phyloP scores from a whole-genome alignment of 106 monocot genomes.

The Dactylorhiza incarnata region DNA sequence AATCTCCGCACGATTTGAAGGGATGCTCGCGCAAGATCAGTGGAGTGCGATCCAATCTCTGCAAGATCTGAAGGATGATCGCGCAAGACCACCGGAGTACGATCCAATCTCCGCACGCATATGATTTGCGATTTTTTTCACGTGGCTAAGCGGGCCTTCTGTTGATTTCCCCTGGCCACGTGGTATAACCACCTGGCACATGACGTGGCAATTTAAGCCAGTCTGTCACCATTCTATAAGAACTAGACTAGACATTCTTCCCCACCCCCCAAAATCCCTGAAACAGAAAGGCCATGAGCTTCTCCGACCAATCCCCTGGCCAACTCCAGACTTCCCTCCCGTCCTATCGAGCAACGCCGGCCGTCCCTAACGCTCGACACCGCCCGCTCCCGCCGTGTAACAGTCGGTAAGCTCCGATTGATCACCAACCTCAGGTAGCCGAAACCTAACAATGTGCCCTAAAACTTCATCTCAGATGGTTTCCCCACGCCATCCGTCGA shows the following conservation, averaged over 20 bases:
- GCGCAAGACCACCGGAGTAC: too few species aligned
- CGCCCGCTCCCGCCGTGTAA: neutral
- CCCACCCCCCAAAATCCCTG: neutral
- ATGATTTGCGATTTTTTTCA: too few species aligned
- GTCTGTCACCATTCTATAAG: neutral
- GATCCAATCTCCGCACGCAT: too few species aligned
- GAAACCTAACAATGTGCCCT: neutral
- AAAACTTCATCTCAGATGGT: slow-evolving; percentile 1
- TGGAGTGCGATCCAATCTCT: too few species aligned
- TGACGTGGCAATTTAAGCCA: neutral
- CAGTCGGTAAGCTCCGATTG: neutral
- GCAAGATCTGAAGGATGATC: too few species aligned
- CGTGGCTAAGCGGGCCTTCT: too few species aligned
- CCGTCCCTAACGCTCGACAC: neutral
- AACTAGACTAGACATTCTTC: neutral
- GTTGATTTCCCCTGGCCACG: too few species aligned
- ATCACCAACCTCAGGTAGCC: neutral
- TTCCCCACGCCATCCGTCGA: neutral
- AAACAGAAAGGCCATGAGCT: neutral
- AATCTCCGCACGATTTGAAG: too few species aligned
- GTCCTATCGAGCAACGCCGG: neutral
- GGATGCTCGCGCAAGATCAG: too few species aligned
- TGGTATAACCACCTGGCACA: neutral
- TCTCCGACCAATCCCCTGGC: neutral
- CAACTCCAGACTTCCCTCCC: slow-evolving; percentile 1